phyloP scores from a whole-genome alignment of 768 basidiomycete genomes.

The Macrolepiota dolichaula region DNA sequence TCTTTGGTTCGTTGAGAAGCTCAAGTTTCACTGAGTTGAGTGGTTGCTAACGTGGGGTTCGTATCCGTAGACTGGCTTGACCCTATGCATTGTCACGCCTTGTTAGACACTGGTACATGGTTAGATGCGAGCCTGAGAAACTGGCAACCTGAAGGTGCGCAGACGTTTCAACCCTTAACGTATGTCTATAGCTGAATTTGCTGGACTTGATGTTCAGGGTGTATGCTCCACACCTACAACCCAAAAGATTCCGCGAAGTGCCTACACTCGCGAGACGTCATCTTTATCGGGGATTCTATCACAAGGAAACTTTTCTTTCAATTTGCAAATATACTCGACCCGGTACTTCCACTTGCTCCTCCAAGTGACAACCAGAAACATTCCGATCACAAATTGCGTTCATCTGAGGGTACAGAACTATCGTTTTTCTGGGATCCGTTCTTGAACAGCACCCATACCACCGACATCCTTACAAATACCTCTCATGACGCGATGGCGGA shows the following conservation, averaged over 20 bases:
- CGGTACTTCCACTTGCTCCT: conserved; percentile 47
- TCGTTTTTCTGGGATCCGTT: conserved; percentile 86
- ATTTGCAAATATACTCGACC: conserved; percentile 59
- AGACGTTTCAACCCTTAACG: neutral
- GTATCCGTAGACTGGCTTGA: conserved; percentile 61
- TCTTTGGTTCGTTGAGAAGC: conserved; percentile 38
- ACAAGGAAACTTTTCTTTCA: conserved; percentile 80
- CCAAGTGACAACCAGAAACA: conserved; percentile 65
- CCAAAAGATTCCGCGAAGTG: conserved; percentile 52
- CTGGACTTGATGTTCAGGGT: conserved; percentile 47
- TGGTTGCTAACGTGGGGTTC: neutral
- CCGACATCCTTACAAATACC: conserved; percentile 32
- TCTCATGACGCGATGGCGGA: neutral
- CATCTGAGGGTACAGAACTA: conserved; percentile 43
- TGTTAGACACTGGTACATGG: conserved; percentile 77
- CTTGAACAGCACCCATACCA: conserved; percentile 63
- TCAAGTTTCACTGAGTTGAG: neutral
- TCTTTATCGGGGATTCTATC: conserved; percentile 86
- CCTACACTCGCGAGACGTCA: conserved; percentile 52
- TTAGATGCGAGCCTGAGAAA: conserved; percentile 59
- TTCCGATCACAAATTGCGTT: conserved; percentile 50
- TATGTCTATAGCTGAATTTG: neutral
- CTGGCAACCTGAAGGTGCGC: conserved; percentile 88
- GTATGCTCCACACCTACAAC: conserved; percentile 71
- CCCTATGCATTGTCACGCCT: conserved; percentile 66